These are phyloP conservation scores for Lolium rigidum DNA, from an alignment of 176 grass and related monocot genomes.

Conservation along the genomic window DNA sequence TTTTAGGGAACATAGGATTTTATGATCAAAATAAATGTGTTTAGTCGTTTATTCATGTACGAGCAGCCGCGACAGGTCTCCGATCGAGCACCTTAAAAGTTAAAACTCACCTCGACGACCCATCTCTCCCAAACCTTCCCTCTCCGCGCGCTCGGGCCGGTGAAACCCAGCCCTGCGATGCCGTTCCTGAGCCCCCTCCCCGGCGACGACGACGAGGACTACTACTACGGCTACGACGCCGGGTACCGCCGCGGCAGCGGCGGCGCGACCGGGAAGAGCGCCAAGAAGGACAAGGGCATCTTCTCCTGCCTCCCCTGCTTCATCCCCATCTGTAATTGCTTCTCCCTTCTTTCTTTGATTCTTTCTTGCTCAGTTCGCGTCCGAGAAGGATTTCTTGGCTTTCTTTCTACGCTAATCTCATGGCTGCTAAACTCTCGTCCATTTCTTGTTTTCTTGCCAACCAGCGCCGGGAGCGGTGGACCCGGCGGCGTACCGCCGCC, in stretches of 20 bases:
- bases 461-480: slow-evolving; percentile 46
- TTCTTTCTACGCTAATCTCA: neutral
- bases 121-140: neutral
- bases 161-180: slow-evolving; percentile 25
- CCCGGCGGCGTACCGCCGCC: slow-evolving; percentile 48
- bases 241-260: slow-evolving; percentile 36
- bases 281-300: slow-evolving; percentile 61
- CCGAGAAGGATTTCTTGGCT: slow-evolving; percentile 1
- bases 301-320: slow-evolving; percentile 63
- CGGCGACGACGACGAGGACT: slow-evolving; percentile 46
- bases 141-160: neutral
- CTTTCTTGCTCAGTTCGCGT: neutral
- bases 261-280: slow-evolving; percentile 42
- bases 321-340: slow-evolving; percentile 47
- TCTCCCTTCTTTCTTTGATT: neutral
- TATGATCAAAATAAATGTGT: too few relatives aligned
- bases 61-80: neutral
- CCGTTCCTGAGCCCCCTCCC: slow-evolving; percentile 49
- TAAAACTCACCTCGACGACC: neutral
- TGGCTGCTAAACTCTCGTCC: neutral
- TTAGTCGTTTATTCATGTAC: neutral
- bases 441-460: neutral
- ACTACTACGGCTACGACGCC: slow-evolving; percentile 53
- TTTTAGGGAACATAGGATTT: too few relatives aligned
- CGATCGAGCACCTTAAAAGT: slow-evolving; percentile 6